Percentiles rank a stretch among this genome's conserved stretches.
phyloP scores from a whole-genome alignment of 306 rosid genomes.

The Malus domestica region DNA sequence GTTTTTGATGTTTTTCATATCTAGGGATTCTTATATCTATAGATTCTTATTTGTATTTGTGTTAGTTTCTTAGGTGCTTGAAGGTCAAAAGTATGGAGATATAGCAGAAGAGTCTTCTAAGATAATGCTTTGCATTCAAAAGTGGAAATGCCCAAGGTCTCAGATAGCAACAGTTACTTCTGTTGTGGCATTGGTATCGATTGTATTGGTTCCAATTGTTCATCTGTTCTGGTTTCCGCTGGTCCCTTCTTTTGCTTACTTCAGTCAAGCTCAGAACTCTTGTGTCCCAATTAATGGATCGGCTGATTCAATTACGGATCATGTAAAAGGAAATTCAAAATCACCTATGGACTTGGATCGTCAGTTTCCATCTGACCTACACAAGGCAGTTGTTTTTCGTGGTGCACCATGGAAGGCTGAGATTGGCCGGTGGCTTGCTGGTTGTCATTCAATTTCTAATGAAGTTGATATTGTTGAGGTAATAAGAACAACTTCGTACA shows the following conservation, averaged over 20 bases:
- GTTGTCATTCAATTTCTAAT: slow-evolving; percentile 50
- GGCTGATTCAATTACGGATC: slow-evolving; percentile 20
- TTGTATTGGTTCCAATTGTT: slow-evolving; percentile 53
- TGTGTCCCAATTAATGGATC: slow-evolving; percentile 42
- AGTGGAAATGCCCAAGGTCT: slow-evolving; percentile 69
- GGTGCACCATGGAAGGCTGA: slow-evolving; percentile 91
- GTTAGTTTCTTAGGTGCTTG: slow-evolving; percentile 27
- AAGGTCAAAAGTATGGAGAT: slow-evolving; percentile 23
- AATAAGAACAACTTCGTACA: neutral
- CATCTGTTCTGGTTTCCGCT: slow-evolving; percentile 80
- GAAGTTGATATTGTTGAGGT: slow-evolving; percentile 81
- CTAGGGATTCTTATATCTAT: neutral
- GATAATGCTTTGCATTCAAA: slow-evolving; percentile 55
- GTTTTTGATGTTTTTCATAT: neutral
- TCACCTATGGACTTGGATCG: slow-evolving; percentile 34
- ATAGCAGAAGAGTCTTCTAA: slow-evolving; percentile 22
- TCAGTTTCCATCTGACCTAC: slow-evolving; percentile 59
- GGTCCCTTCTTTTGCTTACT: slow-evolving; percentile 59
- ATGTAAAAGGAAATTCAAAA: slow-evolving; percentile 17
- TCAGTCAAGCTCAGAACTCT: slow-evolving; percentile 45
- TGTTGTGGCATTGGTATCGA: slow-evolving; percentile 51
- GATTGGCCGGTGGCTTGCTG: slow-evolving; percentile 86
- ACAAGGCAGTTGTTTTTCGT: slow-evolving; percentile 52
- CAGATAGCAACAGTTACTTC: slow-evolving; percentile 55
- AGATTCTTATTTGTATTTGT: neutral